Evolutionary conservation across 441 rosid genomes (phyloP).

Genomic region (Euphorbia schlechtendalii): DNA sequence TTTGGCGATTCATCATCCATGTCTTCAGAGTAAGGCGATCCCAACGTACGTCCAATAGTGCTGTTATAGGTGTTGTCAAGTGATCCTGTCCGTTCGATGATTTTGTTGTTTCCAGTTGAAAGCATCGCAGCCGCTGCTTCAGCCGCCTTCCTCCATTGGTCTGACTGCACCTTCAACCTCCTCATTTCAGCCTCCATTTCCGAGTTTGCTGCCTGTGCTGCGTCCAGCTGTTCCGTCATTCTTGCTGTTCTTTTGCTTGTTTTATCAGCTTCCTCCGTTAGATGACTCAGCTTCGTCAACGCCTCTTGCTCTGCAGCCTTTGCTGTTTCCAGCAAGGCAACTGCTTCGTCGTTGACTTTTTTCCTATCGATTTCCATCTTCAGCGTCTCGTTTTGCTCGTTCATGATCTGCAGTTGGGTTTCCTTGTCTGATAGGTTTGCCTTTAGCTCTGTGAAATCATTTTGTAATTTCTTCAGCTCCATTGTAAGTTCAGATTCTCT

Average conservation of each 20-base stretch:
- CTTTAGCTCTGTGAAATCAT: constrained; percentile 46
- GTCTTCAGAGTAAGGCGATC: constrained; percentile 63
- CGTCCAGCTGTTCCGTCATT: constrained; percentile 62
- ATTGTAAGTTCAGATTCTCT: constrained; percentile 33
- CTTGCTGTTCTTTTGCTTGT: constrained; percentile 56
- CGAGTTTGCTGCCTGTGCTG: constrained; percentile 59
- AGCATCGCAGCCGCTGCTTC: constrained; percentile 92
- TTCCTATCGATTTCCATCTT: constrained; percentile 41
- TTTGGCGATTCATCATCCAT: constrained; percentile 76
- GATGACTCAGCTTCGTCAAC: constrained; percentile 41
- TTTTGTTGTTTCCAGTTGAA: constrained; percentile 56
- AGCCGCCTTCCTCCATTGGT: constrained; percentile 99
- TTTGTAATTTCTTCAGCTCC: constrained; percentile 51
- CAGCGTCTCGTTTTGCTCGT: constrained; percentile 50
- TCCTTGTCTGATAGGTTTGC: constrained; percentile 46
- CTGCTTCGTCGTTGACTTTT: constrained; percentile 32
- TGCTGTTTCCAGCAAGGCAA: constrained; percentile 40
- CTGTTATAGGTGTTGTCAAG: constrained; percentile 36
- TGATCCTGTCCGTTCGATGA: constrained; percentile 51
- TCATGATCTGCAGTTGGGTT: constrained; percentile 36
- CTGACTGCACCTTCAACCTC: constrained; percentile 85
- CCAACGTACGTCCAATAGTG: constrained; percentile 33
- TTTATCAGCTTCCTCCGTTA: constrained; percentile 68
- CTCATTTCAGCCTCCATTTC: constrained; percentile 84
- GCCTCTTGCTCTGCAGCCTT: constrained; percentile 57